These are phyloP conservation scores for Lepidium didymum DNA, from an alignment of 345 rosid genomes.

Conservation along the genomic window DNA sequence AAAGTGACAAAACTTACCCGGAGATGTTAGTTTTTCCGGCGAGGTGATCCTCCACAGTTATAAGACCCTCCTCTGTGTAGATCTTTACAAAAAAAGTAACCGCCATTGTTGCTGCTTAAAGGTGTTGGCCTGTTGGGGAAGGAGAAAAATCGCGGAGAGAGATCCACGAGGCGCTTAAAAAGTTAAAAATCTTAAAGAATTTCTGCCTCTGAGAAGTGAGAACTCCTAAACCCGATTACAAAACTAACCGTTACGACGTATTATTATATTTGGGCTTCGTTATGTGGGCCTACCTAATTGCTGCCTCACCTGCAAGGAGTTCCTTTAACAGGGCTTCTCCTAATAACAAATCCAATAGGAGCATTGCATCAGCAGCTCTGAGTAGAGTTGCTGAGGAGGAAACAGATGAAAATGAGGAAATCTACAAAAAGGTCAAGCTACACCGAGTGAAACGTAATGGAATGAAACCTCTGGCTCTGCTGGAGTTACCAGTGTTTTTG, in stretches of 20 bases:
- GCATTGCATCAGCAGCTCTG: slow-evolving; percentile 27
- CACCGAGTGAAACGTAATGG: slow-evolving; percentile 32
- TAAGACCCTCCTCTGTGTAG: slow-evolving; percentile 80
- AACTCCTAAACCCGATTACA: too few relatives aligned
- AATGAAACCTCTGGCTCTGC: slow-evolving; percentile 29
- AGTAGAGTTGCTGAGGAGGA: slow-evolving; percentile 14
- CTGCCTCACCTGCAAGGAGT: slow-evolving; percentile 32
- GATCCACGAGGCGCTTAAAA: too few relatives aligned
- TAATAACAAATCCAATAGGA: slow-evolving; percentile 32
- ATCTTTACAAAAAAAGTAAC: slow-evolving; percentile 64
- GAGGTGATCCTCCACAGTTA: slow-evolving; percentile 64
- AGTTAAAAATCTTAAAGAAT: too few relatives aligned
- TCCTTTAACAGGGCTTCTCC: slow-evolving; percentile 43
- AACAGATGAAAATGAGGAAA: slow-evolving; percentile 50
- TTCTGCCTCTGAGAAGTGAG: too few relatives aligned
- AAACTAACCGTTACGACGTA: too few relatives aligned
- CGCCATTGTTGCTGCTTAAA: slow-evolving; percentile 43
- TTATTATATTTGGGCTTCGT: too few relatives aligned
- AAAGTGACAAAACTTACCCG: slow-evolving; percentile 36
- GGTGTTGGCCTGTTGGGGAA: neutral
- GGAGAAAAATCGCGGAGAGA: neutral
- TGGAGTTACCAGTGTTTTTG: slow-evolving; percentile 47
- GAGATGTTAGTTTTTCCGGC: slow-evolving; percentile 65
- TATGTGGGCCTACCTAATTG: too few relatives aligned
- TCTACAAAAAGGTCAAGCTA: slow-evolving; percentile 47